A percentile compares a stretch with the other conserved stretches of the same genome.
Conservation (phyloP, 2,329 filamentous ascomycete genomes). For the Epichloe amarillans region DNA sequence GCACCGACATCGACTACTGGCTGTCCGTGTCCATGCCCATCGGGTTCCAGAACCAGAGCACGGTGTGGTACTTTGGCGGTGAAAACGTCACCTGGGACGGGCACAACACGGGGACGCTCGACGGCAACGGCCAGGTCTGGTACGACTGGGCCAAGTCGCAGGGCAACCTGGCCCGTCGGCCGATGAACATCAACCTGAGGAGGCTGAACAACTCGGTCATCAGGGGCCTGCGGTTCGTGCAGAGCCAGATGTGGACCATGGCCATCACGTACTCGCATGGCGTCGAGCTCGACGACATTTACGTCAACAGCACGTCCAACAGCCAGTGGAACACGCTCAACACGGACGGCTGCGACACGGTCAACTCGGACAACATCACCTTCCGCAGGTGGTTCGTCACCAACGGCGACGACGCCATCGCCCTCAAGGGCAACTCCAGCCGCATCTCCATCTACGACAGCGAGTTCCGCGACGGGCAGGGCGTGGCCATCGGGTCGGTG, state of each 20-base stretch:
- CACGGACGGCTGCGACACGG: constrained; percentile 35
- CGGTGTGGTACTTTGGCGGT: constrained; percentile 42
- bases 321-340: constrained; percentile 21
- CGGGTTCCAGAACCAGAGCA: constrained; percentile 41
- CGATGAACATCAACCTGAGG: constrained; percentile 35
- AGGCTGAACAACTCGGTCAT: constrained; percentile 34
- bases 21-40: constrained; percentile 34
- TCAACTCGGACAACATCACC: constrained; percentile 37
- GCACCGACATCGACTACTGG: constrained; percentile 37
- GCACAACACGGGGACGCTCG: constrained; percentile 36
- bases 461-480: constrained; percentile 34
- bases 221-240: constrained; percentile 34
- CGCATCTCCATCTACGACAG: constrained; percentile 37
- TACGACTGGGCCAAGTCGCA: constrained; percentile 34
- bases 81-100: constrained; percentile 35
- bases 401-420: constrained; percentile 41
- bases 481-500: constrained; percentile 43
- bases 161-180: constrained; percentile 34
- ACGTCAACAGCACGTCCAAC: constrained; percentile 34
- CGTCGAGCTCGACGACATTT: constrained; percentile 35
- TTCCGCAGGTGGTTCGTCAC: constrained; percentile 35
- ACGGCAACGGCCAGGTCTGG: constrained; percentile 49
- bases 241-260: constrained; percentile 49
- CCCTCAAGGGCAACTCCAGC: constrained; percentile 41
- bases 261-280: constrained; percentile 34